Percentiles rank a stretch among this genome's conserved stretches.
These are phyloP conservation scores for Naganishia antarctica DNA, from an alignment of 768 basidiomycete species.

Conservation along the genomic window DNA sequence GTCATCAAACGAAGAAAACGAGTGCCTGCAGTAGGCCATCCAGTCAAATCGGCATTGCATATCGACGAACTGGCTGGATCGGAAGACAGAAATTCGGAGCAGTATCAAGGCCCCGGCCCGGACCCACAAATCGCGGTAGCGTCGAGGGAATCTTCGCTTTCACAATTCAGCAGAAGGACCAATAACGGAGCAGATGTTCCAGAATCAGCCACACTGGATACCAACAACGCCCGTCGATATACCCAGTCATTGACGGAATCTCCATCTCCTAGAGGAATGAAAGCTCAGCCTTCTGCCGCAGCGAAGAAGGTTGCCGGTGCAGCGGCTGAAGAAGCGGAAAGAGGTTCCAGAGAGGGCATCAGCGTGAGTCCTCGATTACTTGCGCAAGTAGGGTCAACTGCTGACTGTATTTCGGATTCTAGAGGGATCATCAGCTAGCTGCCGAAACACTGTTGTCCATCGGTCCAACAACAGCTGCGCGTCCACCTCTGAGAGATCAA, in stretches of 20 bases:
- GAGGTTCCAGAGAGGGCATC: constrained; percentile 21
- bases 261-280: constrained; percentile 19
- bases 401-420: neutral
- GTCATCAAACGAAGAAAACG: constrained; percentile 98
- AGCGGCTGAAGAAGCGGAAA: constrained; percentile 11
- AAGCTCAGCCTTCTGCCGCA: neutral
- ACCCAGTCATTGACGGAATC: constrained; percentile 12
- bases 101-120: neutral
- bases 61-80: constrained; percentile 3
- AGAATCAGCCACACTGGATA: neutral
- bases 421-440: constrained; percentile 47
- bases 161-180: constrained; percentile 15
- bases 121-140: neutral
- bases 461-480: constrained; percentile 34
- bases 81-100: constrained; percentile 12
- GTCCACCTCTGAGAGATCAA: constrained; percentile 21
- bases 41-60: constrained; percentile 4
- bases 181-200: neutral
- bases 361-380: neutral
- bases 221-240: neutral
- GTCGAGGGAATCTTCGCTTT: neutral
- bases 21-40: constrained; percentile 67
- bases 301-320: neutral
- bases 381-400: no score
- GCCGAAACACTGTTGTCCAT: constrained; percentile 47